Evolutionary conservation across 1,284 basidiomycete genomes (phyloP).

Genomic region (Sporisorium sorghi): DNA sequence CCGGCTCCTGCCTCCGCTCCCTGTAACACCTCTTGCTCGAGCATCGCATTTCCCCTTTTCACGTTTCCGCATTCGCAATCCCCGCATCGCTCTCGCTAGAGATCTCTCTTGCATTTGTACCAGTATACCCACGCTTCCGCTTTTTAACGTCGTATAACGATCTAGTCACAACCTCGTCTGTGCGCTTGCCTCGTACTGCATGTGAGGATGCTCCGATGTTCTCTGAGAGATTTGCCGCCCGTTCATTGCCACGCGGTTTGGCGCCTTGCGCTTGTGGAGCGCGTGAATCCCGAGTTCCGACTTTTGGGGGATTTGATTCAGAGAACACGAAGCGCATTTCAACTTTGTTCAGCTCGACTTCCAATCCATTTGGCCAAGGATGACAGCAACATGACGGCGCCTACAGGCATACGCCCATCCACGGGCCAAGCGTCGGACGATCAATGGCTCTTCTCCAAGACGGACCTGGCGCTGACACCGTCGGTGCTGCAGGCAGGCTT

Average conservation of each 20-base stretch:
- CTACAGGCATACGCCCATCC: constrained; percentile 19
- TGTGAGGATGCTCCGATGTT: too few relatives aligned
- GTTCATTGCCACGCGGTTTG: too few relatives aligned
- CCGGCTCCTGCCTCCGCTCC: not conserved
- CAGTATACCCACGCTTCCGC: constrained; percentile 1
- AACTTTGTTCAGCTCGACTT: not conserved
- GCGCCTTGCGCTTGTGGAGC: too few relatives aligned
- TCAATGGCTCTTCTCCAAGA: constrained; percentile 57
- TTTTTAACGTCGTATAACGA: not conserved
- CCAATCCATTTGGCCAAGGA: constrained; percentile 10
- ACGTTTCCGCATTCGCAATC: not conserved
- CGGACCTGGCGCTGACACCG: constrained; percentile 50
- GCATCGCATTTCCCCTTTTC: constrained; percentile 1
- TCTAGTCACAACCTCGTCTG: not conserved
- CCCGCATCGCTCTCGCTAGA: constrained; percentile 5
- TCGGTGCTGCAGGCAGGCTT: constrained; percentile 46
- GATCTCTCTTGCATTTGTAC: constrained; percentile 5
- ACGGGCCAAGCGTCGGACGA: constrained; percentile 26
- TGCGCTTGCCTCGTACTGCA: too few relatives aligned
- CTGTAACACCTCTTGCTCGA: not conserved
- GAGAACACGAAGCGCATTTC: not conserved
- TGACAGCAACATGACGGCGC: constrained; percentile 35
- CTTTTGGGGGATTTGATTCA: too few relatives aligned
- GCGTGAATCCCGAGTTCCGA: too few relatives aligned
- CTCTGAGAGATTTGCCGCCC: too few relatives aligned